These are phyloP conservation scores for Grosmannia penicillata DNA, from an alignment of 2,329 filamentous ascomycete genomes.

Conservation along the genomic window DNA sequence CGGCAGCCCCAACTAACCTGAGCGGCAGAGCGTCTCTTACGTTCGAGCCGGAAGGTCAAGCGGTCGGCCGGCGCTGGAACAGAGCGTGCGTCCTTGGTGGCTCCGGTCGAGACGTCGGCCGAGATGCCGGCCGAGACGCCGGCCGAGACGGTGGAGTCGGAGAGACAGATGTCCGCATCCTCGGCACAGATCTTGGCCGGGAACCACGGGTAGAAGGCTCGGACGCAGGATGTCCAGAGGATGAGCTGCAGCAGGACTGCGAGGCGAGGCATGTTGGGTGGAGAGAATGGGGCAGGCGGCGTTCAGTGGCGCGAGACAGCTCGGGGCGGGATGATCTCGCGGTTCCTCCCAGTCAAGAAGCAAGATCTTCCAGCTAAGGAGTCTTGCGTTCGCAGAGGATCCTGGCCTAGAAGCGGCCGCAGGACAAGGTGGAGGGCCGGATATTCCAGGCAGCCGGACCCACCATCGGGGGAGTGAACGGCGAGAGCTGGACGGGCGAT, in stretches of 20 bases:
- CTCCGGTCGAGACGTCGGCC: not conserved
- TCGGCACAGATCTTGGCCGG: conserved; percentile 17
- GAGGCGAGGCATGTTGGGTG: conserved; percentile 23
- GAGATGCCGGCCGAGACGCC: not conserved
- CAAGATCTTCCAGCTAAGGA: conserved; percentile 10
- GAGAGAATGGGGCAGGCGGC: not conserved
- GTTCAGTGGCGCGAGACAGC: not conserved
- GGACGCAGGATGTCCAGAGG: conserved; percentile 28
- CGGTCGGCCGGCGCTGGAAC: not conserved
- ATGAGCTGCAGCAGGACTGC: conserved; percentile 28
- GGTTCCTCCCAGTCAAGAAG: not conserved
- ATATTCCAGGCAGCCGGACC: conserved; percentile 5
- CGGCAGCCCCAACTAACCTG: not conserved
- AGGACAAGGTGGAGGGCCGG: not conserved
- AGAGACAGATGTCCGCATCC: conserved; percentile 15
- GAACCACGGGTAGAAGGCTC: conserved; percentile 33
- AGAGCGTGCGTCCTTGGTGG: not conserved
- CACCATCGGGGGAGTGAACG: too few relatives aligned
- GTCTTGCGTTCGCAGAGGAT: conserved; percentile 5
- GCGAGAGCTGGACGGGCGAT: too few relatives aligned
- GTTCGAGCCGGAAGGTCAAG: conserved; percentile 4
- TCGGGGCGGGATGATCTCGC: not conserved
- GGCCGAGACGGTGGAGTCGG: conserved; percentile 2
- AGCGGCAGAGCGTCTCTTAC: not conserved
- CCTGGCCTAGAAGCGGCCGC: not conserved